Conservation (phyloP, 2,329 filamentous ascomycete genomes). For the Cryphonectria nitschkei region DNA sequence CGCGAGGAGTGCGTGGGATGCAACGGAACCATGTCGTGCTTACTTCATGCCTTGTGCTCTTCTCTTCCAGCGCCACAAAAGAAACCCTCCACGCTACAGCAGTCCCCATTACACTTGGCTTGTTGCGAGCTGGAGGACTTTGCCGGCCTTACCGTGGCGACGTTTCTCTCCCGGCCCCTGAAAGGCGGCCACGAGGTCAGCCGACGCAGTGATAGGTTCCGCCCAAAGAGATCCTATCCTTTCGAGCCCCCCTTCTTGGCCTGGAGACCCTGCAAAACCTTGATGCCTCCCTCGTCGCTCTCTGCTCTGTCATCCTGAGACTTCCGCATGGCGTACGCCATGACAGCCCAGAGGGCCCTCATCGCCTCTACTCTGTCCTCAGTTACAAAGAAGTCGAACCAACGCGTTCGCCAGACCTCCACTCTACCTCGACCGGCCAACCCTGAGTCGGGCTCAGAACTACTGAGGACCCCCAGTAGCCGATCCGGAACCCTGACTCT, state of each 20-base stretch:
- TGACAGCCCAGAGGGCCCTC: conserved; percentile 61
- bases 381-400: conserved; percentile 63
- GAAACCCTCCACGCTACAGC: background rate
- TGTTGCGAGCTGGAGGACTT: background rate
- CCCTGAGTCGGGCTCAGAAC: conserved; percentile 38
- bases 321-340: conserved; percentile 63
- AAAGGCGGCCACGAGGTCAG: conserved; percentile 19
- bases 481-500: conserved; percentile 60
- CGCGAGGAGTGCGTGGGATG: background rate
- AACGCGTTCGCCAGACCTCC: conserved; percentile 60
- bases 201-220: conserved; percentile 1
- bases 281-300: conserved; percentile 36
- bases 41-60: background rate
- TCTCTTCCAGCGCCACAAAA: background rate
- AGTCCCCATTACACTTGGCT: background rate
- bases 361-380: conserved; percentile 61
- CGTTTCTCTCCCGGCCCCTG: background rate
- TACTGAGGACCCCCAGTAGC: conserved; percentile 57
- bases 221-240: conserved; percentile 10
- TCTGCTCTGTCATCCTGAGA: conserved; percentile 32
- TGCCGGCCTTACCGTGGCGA: background rate
- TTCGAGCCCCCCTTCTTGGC: conserved; percentile 35
- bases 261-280: conserved; percentile 29
- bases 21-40: background rate
- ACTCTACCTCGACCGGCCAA: conserved; percentile 55